Evolutionary conservation across 306 rosid species (phyloP).

Genomic region (Cucurbita argyrosperma): DNA sequence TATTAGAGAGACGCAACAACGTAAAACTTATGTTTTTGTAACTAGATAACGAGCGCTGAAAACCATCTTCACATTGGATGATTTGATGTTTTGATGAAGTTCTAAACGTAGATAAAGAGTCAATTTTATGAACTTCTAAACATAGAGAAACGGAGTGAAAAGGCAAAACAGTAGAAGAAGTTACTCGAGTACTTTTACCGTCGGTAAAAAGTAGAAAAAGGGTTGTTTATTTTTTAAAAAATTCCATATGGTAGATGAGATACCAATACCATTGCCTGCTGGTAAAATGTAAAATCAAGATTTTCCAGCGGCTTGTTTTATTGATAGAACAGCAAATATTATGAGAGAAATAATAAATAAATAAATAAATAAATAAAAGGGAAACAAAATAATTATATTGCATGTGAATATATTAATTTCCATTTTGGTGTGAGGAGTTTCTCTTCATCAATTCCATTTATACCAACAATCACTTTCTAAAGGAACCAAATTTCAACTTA

Average conservation of each 20-base stretch:
- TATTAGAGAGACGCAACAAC: no score
- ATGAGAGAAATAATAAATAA: not conserved
- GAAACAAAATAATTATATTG: not conserved
- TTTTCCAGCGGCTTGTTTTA: not conserved
- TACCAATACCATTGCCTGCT: not conserved
- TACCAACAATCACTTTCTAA: not conserved
- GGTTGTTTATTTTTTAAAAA: not conserved
- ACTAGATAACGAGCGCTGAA: no score
- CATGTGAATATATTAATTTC: not conserved
- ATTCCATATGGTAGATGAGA: not conserved
- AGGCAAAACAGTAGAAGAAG: no score
- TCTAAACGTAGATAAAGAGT: no score
- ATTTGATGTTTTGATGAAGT: no score
- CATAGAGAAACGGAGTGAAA: no score
- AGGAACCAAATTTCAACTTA: not conserved
- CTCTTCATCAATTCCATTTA: not conserved
- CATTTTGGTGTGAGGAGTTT: not conserved
- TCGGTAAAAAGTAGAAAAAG: not conserved
- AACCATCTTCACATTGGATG: no score
- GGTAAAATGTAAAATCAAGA: not conserved
- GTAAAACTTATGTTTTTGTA: no score
- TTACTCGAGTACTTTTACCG: no score
- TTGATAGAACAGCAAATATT: not conserved
- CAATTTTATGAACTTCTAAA: no score
- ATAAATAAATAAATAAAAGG: no score